phyloP scores from a whole-genome alignment of 2,329 filamentous ascomycete species.

The Claviceps citrina region DNA sequence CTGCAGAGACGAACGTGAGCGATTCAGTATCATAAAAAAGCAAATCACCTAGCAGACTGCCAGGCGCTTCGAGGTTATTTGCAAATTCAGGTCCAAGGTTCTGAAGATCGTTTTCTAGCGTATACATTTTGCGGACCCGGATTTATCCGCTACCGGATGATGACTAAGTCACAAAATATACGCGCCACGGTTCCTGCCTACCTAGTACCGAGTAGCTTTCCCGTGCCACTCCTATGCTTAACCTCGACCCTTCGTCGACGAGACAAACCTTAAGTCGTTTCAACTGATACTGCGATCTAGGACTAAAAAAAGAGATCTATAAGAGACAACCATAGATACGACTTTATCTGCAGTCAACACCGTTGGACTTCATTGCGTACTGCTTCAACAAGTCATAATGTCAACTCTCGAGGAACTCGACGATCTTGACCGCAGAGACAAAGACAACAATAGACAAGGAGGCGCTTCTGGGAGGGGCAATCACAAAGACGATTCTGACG shows the following conservation, averaged over 20 bases:
- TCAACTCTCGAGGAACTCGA: slow-evolving; percentile 86
- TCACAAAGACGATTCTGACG: slow-evolving; percentile 37
- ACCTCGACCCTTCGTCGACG: background rate
- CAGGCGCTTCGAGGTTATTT: background rate
- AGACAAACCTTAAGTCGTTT: background rate
- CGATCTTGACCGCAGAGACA: slow-evolving; percentile 67
- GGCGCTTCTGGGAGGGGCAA: slow-evolving; percentile 19
- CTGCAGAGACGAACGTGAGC: background rate
- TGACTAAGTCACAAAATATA: background rate
- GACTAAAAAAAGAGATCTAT: background rate
- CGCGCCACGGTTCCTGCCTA: slow-evolving; percentile 13
- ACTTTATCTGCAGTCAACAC: background rate
- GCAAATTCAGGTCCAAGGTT: background rate
- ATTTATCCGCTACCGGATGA: background rate
- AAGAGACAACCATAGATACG: background rate
- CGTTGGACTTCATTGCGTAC: too few species aligned
- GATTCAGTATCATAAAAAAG: background rate
- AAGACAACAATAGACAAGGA: slow-evolving; percentile 47
- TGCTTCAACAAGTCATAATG: slow-evolving; percentile 49
- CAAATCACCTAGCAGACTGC: background rate
- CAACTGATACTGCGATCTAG: background rate
- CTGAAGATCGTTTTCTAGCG: too few species aligned
- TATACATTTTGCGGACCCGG: background rate
- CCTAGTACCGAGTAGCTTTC: too few species aligned
- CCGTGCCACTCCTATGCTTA: too few species aligned